Percentiles rank a stretch among this genome's conserved stretches.
These are phyloP conservation scores for Tilletia caries DNA, from an alignment of 1,284 basidiomycete species.

Conservation along the genomic window DNA sequence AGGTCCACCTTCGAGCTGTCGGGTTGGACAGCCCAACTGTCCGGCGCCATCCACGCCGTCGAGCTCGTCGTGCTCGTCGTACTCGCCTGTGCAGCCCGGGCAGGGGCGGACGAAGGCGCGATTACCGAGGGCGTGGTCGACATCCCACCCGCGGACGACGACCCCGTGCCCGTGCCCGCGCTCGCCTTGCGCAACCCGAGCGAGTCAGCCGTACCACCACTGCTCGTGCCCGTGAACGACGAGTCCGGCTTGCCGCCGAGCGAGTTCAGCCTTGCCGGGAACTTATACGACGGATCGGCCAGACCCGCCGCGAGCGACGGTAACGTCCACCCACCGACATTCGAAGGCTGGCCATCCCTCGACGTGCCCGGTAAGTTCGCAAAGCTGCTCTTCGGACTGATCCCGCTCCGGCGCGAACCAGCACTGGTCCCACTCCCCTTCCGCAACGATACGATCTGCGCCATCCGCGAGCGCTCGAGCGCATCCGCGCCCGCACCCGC, in stretches of 20 bases:
- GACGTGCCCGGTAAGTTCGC: conserved; percentile 25
- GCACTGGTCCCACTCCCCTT: conserved; percentile 9
- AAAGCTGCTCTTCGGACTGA: conserved; percentile 42
- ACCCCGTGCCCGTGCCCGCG: too few species aligned
- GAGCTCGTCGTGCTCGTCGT: background rate
- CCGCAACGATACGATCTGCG: background rate
- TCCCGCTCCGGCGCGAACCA: conserved; percentile 25
- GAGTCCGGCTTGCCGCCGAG: background rate
- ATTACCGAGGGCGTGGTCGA: background rate
- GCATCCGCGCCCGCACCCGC: background rate
- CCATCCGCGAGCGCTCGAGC: conserved; percentile 10
- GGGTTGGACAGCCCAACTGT: conserved; percentile 51
- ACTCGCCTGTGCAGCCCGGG: background rate
- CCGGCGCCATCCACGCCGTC: conserved; percentile 48
- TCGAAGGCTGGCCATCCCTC: conserved; percentile 18
- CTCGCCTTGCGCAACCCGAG: conserved; percentile 32
- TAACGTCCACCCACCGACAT: conserved; percentile 15
- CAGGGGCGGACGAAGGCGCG: background rate
- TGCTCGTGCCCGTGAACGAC: background rate
- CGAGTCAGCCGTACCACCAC: background rate
- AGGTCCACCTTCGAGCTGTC: conserved; percentile 32
- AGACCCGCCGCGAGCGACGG: conserved; percentile 21
- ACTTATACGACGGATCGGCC: conserved; percentile 32
- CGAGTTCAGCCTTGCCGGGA: conserved; percentile 26
- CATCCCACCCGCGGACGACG: background rate